phyloP scores from a whole-genome alignment of 2,329 filamentous ascomycete species.

The Colletotrichum truncatum region DNA sequence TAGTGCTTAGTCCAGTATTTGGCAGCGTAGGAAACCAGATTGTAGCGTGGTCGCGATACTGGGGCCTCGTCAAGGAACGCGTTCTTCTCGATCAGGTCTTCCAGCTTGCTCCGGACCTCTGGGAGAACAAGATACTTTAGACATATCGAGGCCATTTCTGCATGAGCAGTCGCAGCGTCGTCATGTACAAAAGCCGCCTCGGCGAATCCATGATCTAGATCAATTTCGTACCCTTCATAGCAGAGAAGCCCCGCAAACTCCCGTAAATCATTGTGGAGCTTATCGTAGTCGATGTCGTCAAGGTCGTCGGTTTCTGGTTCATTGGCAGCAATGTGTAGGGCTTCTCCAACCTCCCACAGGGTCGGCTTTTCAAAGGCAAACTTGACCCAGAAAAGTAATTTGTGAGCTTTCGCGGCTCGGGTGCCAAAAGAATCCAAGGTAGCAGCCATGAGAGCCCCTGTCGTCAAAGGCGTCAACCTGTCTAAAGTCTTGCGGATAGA shows the following conservation, averaged over 20 bases:
- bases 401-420: neutral
- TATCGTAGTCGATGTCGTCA: neutral
- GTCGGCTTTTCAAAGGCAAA: neutral
- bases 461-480: neutral
- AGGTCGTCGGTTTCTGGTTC: neutral
- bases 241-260: neutral
- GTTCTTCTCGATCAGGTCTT: neutral
- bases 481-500: neutral
- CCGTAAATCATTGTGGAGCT: neutral
- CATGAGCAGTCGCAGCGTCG: neutral
- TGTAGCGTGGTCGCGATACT: neutral
- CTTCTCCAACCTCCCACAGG: neutral
- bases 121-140: neutral
- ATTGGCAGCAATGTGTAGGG: neutral
- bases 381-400: neutral
- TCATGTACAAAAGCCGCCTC: neutral
- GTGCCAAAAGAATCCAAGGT: neutral
- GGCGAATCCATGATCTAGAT: neutral
- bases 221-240: neutral
- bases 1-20: constrained; percentile 8
- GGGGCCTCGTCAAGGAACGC: neutral
- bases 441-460: neutral
- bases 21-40: constrained; percentile 11
- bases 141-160: neutral
- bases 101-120: neutral